Percentiles rank a stretch among this genome's conserved stretches.
These are phyloP conservation scores for Dillenia turbinata DNA, from an alignment of 164 flowering plant genomes.

Conservation along the genomic window DNA sequence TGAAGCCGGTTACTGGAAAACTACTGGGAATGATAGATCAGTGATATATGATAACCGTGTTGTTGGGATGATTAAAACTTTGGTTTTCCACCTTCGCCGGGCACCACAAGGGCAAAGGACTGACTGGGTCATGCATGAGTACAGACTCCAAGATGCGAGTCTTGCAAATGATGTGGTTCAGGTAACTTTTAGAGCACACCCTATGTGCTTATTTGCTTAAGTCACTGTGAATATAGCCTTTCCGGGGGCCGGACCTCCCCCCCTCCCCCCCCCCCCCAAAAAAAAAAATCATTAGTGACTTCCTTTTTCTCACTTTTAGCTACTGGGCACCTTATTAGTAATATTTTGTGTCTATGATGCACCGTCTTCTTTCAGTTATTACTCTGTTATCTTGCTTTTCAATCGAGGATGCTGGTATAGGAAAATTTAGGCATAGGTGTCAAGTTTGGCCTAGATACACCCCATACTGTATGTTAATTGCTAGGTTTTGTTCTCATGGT, in stretches of 20 bases:
- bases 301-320: neutral
- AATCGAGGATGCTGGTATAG: too few relatives aligned
- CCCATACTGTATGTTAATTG: too few relatives aligned
- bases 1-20: conserved; percentile 77
- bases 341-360: neutral
- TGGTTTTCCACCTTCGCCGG: conserved; percentile 64
- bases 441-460: too few relatives aligned
- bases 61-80: conserved; percentile 72
- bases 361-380: neutral
- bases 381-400: too few relatives aligned
- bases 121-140: conserved; percentile 94
- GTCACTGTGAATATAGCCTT: neutral
- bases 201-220: neutral
- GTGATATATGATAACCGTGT: conserved; percentile 25
- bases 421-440: too few relatives aligned
- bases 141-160: conserved; percentile 51
- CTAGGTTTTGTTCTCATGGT: too few relatives aligned
- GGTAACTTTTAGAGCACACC: conserved; percentile 31
- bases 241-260: too few relatives aligned
- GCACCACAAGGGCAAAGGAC: conserved; percentile 69
- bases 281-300: neutral
- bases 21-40: conserved; percentile 77
- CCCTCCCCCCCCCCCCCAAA: too few relatives aligned
- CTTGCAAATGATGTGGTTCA: conserved; percentile 41
- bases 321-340: neutral